Base-by-base conservation (phyloP, 2,329 filamentous ascomycete species). In the Teratosphaeria viscida region DNA sequence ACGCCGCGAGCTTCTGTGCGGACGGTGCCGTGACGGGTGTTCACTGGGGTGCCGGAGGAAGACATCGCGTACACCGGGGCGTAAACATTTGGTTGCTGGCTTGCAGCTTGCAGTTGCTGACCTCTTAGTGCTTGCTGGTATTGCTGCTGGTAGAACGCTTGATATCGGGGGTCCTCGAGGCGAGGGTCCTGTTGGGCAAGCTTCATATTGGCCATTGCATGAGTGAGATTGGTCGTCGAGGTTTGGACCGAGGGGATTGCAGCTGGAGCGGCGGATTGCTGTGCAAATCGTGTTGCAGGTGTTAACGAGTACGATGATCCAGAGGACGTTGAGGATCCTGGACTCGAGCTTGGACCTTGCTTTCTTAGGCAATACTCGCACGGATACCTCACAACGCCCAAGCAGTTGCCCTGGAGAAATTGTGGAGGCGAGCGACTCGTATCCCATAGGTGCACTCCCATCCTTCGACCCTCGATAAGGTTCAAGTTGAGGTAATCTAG, bases 371-470 rank as follows among this genome's bases (percentile, higher is more conserved):
- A 63, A 29, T 52, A 52, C 16, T 58, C 53, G 8, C 52, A 52
- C 29, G 49, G 16, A 39, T 34, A 27, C 26, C 34, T 56, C 6
- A 59, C 32, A 12, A 54, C 61, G 55, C 26, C 54, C 11, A 57
- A 58, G 55, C 67, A 68, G 52, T 70, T 70, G 61, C 68, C 67
- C n/a, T 52, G 54, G 7, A 65, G 39, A 19, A 68, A 63, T 4
- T 55, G 54, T 2, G 66, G 56, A 49, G 56, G 57, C 6, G 53
- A 35, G 8, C 52, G 56, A 52, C 64, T 66, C 54, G 63, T 70
- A 54, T 71, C 67, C 62, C 65, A 71, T 8, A 71, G 61, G 52
- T 71, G 68, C 3, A 70, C 65, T 26, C 58, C 60, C 7, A 71
- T 59, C 14, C 54, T 32, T 26, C 62, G 58, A 26, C 57, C 59